These are phyloP conservation scores for Coemansia sp. DNA, from an alignment of 192 early-diverging fungal genomes.

Conservation along the genomic window DNA sequence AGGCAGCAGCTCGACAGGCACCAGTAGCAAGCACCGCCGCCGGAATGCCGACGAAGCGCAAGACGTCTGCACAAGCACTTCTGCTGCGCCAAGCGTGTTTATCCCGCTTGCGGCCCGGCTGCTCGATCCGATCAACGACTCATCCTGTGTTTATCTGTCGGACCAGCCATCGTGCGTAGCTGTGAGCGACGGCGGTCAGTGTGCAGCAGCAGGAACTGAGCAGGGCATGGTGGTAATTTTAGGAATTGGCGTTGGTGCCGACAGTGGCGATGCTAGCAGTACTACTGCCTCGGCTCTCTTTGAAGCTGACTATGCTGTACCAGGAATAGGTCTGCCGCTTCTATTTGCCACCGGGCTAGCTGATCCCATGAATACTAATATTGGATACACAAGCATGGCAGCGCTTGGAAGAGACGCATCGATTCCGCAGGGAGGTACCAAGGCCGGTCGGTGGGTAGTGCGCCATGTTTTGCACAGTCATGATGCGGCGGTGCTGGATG, in stretches of 20 bases:
- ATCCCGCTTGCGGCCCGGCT: conserved; percentile 41
- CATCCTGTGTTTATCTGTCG: conserved; percentile 20
- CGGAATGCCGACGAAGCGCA: background rate
- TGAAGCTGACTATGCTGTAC: background rate
- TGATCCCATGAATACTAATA: conserved; percentile 33
- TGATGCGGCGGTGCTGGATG: conserved; percentile 37
- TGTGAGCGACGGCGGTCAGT: conserved; percentile 10
- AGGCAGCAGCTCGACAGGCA: background rate
- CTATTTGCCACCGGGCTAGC: conserved; percentile 38
- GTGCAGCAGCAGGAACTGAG: conserved; percentile 22
- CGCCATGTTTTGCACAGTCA: conserved; percentile 31
- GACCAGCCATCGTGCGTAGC: conserved; percentile 31
- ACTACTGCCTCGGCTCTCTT: conserved; percentile 10
- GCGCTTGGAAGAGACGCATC: background rate
- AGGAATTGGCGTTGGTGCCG: background rate
- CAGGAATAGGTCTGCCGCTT: conserved; percentile 6
- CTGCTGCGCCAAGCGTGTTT: conserved; percentile 24
- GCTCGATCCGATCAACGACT: conserved; percentile 24
- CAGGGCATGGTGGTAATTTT: conserved; percentile 29
- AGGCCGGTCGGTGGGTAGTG: conserved; percentile 14
- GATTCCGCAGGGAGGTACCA: background rate
- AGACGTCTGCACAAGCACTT: background rate
- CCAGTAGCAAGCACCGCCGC: background rate
- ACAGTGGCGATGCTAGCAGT: background rate
- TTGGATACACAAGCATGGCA: conserved; percentile 28